A percentile compares a stretch with the other conserved stretches of the same genome.
Evolutionary conservation across 805 yeast species (phyloP).

Genomic region (Saccharomycopsis fodiens): DNA sequence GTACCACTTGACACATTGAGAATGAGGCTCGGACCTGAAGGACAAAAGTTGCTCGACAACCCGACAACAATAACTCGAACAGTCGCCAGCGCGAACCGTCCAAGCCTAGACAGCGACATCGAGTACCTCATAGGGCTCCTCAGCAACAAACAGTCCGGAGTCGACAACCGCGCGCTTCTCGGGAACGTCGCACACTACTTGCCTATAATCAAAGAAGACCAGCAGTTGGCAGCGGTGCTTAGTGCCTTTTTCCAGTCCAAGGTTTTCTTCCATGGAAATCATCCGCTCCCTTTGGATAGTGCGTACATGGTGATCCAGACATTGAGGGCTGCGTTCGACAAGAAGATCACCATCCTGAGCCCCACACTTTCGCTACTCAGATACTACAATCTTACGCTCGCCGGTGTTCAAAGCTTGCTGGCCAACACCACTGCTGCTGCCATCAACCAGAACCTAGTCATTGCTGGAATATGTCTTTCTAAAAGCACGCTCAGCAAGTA

Average conservation of each 20-base stretch:
- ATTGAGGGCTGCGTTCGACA: constrained; percentile 3
- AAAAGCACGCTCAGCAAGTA: constrained; percentile 3
- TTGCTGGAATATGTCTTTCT: constrained; percentile 13
- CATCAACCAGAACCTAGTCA: constrained; percentile 11
- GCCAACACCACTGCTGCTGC: background rate
- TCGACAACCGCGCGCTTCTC: constrained; percentile 1
- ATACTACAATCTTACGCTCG: constrained; percentile 11
- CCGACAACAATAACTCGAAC: background rate
- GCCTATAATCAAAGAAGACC: constrained; percentile 9
- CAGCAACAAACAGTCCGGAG: background rate
- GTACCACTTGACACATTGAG: too few relatives aligned
- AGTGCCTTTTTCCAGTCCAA: constrained; percentile 6
- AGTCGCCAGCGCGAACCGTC: background rate
- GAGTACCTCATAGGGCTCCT: background rate
- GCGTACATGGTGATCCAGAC: constrained; percentile 9
- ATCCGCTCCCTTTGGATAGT: constrained; percentile 3
- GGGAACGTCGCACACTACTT: constrained; percentile 16
- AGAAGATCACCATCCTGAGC: constrained; percentile 13
- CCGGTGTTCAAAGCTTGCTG: background rate
- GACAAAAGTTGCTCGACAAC: constrained; percentile 1
- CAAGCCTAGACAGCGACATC: background rate
- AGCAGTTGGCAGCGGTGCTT: background rate
- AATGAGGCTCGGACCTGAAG: constrained; percentile 11
- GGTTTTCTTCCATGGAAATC: background rate
- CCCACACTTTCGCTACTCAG: constrained; percentile 15